A percentile compares a stretch with the other conserved stretches of the same genome.
These are phyloP conservation scores for Collybia nuda DNA, from an alignment of 768 basidiomycete genomes.

Conservation along the genomic window DNA sequence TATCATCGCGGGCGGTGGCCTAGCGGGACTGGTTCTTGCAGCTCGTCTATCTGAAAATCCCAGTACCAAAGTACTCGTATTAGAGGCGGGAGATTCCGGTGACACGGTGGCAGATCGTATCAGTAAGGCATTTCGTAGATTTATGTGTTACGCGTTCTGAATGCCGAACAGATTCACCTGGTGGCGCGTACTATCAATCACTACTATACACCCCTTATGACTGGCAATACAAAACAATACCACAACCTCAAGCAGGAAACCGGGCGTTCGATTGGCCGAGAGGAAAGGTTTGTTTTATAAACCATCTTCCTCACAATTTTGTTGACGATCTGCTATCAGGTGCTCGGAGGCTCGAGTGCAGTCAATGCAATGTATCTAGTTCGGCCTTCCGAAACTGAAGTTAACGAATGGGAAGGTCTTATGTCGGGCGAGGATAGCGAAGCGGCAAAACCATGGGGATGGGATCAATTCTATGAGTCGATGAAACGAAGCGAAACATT, in stretches of 20 bases:
- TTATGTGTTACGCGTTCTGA: not conserved
- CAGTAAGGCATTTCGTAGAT: conserved; percentile 18
- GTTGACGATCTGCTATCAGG: conserved; percentile 22
- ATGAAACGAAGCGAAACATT: conserved; percentile 55
- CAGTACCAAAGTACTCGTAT: conserved; percentile 32
- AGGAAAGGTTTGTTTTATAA: conserved; percentile 44
- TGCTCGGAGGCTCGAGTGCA: conserved; percentile 68
- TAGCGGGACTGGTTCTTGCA: conserved; percentile 30
- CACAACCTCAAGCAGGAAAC: conserved; percentile 43
- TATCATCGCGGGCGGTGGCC: conserved; percentile 37
- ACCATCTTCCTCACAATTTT: not conserved
- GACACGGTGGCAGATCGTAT: conserved; percentile 23
- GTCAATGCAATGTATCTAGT: conserved; percentile 71
- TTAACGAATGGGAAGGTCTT: conserved; percentile 37
- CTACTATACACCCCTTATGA: conserved; percentile 49
- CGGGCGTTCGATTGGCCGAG: conserved; percentile 54
- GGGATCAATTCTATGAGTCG: conserved; percentile 38
- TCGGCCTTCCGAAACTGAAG: conserved; percentile 47
- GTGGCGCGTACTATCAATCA: conserved; percentile 50
- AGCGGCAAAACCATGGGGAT: conserved; percentile 34
- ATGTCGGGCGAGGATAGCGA: conserved; percentile 33
- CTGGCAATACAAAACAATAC: conserved; percentile 51
- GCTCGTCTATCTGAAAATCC: conserved; percentile 32
- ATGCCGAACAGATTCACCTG: conserved; percentile 43
- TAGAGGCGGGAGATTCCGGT: conserved; percentile 33